phyloP scores from a whole-genome alignment of 768 basidiomycete species.

The Termitomyces sp. region DNA sequence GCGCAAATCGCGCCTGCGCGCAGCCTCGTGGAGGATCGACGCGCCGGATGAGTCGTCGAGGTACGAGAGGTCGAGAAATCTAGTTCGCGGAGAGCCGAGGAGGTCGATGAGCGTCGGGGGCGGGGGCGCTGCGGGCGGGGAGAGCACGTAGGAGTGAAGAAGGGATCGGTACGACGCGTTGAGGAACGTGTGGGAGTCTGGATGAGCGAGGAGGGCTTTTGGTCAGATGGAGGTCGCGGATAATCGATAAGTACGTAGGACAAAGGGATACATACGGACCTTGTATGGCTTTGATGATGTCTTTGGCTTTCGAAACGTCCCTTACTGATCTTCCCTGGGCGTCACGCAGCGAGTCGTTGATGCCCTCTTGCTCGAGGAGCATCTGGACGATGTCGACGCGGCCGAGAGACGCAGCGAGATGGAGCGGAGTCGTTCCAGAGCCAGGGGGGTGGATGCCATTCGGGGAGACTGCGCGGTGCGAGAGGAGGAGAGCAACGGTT shows the following conservation, averaged over 20 bases:
- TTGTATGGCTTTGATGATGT: constrained; percentile 64
- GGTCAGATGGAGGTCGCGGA: no score
- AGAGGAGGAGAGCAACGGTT: constrained; percentile 66
- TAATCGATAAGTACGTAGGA: no score
- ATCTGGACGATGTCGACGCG: constrained; percentile 71
- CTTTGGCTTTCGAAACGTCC: constrained; percentile 73
- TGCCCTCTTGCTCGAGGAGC: constrained; percentile 73
- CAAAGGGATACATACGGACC: no score
- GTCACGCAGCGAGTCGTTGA: constrained; percentile 79
- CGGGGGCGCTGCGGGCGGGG: constrained; percentile 41
- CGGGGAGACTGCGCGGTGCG: constrained; percentile 75
- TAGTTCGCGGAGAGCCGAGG: constrained; percentile 66
- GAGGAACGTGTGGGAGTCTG: constrained; percentile 64
- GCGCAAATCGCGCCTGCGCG: constrained; percentile 73
- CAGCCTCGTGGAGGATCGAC: constrained; percentile 85
- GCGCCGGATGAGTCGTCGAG: constrained; percentile 77
- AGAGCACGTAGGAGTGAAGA: constrained; percentile 71
- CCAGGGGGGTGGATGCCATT: constrained; percentile 74
- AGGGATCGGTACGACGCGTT: constrained; percentile 75
- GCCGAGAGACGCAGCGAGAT: constrained; percentile 65
- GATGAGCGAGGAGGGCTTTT: no score
- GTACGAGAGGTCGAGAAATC: constrained; percentile 74
- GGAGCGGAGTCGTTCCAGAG: constrained; percentile 75
- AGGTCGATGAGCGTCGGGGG: constrained; percentile 50
- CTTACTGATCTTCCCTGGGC: constrained; percentile 60